Conservation (phyloP, 2,329 filamentous ascomycete species). For the Aulographum hederae region DNA sequence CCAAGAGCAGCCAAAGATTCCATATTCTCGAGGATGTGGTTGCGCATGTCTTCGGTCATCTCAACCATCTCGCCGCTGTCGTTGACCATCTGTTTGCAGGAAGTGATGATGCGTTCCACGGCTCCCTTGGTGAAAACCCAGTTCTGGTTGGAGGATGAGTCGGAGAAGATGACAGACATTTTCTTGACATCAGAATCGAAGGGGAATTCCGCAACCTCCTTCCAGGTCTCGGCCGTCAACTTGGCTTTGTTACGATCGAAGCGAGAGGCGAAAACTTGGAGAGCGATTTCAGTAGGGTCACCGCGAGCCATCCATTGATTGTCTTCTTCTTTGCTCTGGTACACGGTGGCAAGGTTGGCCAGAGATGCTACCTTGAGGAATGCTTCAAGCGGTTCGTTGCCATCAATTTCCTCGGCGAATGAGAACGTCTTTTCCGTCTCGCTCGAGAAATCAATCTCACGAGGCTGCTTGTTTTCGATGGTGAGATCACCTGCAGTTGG, state of each 20-base stretch:
- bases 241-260: constrained; percentile 40
- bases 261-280: constrained; percentile 54
- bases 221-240: constrained; percentile 9
- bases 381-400: constrained; percentile 30
- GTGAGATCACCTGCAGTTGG: constrained; percentile 27
- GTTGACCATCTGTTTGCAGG: constrained; percentile 22
- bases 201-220: constrained; percentile 43
- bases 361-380: constrained; percentile 46
- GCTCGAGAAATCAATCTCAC: not conserved
- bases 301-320: constrained; percentile 45
- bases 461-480: constrained; percentile 12
- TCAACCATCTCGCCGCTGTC: constrained; percentile 7
- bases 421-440: constrained; percentile 5
- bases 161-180: constrained; percentile 52
- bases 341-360: constrained; percentile 46
- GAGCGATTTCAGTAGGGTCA: constrained; percentile 55
- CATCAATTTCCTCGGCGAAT: constrained; percentile 18
- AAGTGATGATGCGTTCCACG: constrained; percentile 48
- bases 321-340: constrained; percentile 35
- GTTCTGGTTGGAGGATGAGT: constrained; percentile 19
- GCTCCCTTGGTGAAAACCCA: constrained; percentile 46
- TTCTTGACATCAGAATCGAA: constrained; percentile 62
- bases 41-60: constrained; percentile 34
- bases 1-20: constrained; percentile 47
- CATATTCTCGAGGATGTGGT: constrained; percentile 48